Evolutionary conservation across 495 filamentous ascomycete species (phyloP).

Genomic region (Rostrohypoxylon terebratum): DNA sequence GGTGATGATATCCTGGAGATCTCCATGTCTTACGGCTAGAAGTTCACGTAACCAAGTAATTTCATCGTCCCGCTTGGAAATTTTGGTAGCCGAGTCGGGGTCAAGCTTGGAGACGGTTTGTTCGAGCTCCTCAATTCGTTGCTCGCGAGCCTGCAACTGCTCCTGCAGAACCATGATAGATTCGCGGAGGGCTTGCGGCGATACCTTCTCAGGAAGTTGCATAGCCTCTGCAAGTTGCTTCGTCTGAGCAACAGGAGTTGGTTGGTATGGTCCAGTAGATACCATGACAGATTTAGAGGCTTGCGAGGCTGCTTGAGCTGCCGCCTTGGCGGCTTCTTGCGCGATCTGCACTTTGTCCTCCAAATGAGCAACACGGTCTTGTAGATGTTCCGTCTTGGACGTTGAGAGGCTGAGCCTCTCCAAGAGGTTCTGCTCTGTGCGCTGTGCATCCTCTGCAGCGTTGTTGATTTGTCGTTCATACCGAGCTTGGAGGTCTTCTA

Average conservation of each 20-base stretch:
- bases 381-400: constrained; percentile 80
- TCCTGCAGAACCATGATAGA: constrained; percentile 96
- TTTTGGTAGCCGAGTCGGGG: constrained; percentile 78
- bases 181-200: constrained; percentile 92
- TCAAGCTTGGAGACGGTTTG: constrained; percentile 73
- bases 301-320: constrained; percentile 84
- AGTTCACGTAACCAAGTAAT: constrained; percentile 96
- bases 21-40: constrained; percentile 87
- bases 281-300: constrained; percentile 76
- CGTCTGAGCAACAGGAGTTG: constrained; percentile 54
- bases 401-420: constrained; percentile 81
- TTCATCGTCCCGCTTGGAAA: constrained; percentile 91
- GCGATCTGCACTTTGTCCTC: constrained; percentile 92
- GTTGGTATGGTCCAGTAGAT: constrained; percentile 47
- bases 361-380: constrained; percentile 82
- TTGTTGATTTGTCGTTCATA: constrained; percentile 80
- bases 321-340: constrained; percentile 88
- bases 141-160: constrained; percentile 93
- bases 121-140: constrained; percentile 87
- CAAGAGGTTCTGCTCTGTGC: constrained; percentile 72
- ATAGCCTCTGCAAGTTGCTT: constrained; percentile 61
- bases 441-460: constrained; percentile 76
- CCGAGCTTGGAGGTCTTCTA: constrained; percentile 72
- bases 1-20: constrained; percentile 90
- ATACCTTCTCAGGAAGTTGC: constrained; percentile 82